Percentiles rank a stretch among this genome's conserved stretches.
Conservation (phyloP, 75 land plant genomes). For the Sequoia sempervirens region DNA sequence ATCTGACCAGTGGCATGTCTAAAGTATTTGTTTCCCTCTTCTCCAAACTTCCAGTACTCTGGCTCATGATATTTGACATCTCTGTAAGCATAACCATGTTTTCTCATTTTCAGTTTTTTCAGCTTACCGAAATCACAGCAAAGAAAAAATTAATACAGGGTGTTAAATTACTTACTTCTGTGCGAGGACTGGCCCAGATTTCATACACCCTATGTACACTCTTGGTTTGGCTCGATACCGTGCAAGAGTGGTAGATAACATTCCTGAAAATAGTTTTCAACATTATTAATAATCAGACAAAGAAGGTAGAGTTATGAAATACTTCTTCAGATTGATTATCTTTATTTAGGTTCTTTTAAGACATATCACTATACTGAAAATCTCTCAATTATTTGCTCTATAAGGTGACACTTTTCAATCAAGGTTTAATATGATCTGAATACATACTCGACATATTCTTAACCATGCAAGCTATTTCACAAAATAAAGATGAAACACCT, state of each 20-base stretch:
- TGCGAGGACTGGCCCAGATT: slow-evolving; percentile 92
- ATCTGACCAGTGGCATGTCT: slow-evolving; percentile 99
- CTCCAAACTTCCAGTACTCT: slow-evolving; percentile 98
- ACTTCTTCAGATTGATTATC: neutral
- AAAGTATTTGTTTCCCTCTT: slow-evolving; percentile 95
- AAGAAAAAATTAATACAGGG: neutral
- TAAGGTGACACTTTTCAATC: neutral
- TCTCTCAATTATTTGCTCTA: neutral
- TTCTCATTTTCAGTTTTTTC: neutral
- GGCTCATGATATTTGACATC: slow-evolving; percentile 94
- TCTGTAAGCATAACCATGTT: slow-evolving; percentile 25
- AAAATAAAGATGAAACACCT: neutral
- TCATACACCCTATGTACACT: slow-evolving; percentile 92
- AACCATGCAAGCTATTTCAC: neutral
- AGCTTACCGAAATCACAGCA: neutral
- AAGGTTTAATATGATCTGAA: neutral
- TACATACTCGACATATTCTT: neutral
- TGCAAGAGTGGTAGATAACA: slow-evolving; percentile 60
- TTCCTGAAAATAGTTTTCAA: slow-evolving; percentile 32
- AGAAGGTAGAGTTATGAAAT: neutral
- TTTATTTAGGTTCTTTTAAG: neutral
- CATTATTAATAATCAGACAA: neutral
- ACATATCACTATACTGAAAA: neutral
- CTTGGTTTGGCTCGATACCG: slow-evolving; percentile 66
- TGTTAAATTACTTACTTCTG: slow-evolving; percentile 45